Conservation (phyloP, 2,329 filamentous ascomycete species). For the Neofusicoccum kwambonambiense region DNA sequence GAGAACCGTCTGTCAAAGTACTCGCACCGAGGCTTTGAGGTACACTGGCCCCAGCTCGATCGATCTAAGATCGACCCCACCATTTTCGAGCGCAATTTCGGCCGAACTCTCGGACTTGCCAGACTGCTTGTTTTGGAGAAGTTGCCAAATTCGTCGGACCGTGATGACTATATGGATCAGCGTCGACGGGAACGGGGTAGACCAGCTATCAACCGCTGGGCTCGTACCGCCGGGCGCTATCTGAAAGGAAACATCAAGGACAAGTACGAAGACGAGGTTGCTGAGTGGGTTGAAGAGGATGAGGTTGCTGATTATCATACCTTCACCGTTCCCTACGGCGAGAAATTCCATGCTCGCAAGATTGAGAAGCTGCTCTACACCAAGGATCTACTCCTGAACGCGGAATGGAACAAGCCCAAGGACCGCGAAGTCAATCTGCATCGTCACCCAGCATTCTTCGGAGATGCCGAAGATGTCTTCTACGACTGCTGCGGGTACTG, state of each 20-base stretch:
- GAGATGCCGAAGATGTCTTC: slow-evolving; percentile 70
- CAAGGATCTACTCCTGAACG: slow-evolving; percentile 77
- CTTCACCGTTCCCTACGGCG: slow-evolving; percentile 65
- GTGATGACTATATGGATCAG: slow-evolving; percentile 69
- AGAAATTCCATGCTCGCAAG: slow-evolving; percentile 56
- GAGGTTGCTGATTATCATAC: slow-evolving; percentile 76
- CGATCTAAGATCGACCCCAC: slow-evolving; percentile 77
- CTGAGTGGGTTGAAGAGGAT: slow-evolving; percentile 76
- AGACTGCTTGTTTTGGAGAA: slow-evolving; percentile 77
- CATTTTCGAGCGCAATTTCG: slow-evolving; percentile 80
- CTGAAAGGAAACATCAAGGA: slow-evolving; percentile 73
- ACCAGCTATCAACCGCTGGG: slow-evolving; percentile 51
- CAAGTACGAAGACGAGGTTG: slow-evolving; percentile 72
- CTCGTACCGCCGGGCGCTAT: slow-evolving; percentile 38
- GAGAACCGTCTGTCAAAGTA: slow-evolving; percentile 87
- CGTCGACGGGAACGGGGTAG: slow-evolving; percentile 71
- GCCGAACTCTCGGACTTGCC: slow-evolving; percentile 72
- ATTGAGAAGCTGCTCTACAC: slow-evolving; percentile 83
- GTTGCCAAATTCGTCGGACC: slow-evolving; percentile 65
- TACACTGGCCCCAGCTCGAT: slow-evolving; percentile 74
- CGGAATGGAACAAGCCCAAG: slow-evolving; percentile 76
- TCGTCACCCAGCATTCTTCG: slow-evolving; percentile 83
- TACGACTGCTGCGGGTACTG: slow-evolving; percentile 81
- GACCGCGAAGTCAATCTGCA: slow-evolving; percentile 76
- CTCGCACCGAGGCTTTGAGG: slow-evolving; percentile 78